Evolutionary conservation across 1,139 yeast genomes (phyloP).

Genomic region (Lodderomyces parapsilosis): DNA sequence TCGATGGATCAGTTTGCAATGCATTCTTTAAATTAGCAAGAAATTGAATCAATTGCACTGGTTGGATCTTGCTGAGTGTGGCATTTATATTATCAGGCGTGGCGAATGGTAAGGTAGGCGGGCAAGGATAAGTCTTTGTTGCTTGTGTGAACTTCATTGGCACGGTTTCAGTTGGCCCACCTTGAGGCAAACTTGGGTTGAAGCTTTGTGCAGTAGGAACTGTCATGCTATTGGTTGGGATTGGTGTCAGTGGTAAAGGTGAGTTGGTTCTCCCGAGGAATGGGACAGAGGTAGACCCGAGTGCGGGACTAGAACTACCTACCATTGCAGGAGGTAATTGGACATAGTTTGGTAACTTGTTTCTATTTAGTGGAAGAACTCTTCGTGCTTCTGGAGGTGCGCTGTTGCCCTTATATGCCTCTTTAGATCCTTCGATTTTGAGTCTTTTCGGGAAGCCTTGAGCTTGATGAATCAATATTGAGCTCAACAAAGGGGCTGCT

Average conservation of each 20-base stretch:
- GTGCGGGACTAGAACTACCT: background rate
- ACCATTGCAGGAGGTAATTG: slow-evolving; percentile 53
- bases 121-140: slow-evolving; percentile 49
- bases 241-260: slow-evolving; percentile 9
- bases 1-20: slow-evolving; percentile 45
- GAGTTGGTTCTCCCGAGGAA: slow-evolving; percentile 7
- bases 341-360: slow-evolving; percentile 52
- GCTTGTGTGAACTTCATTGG: slow-evolving; percentile 52
- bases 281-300: too few species aligned
- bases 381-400: slow-evolving; percentile 36
- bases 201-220: slow-evolving; percentile 10
- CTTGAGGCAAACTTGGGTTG: slow-evolving; percentile 1
- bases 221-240: slow-evolving; percentile 4
- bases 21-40: slow-evolving; percentile 61
- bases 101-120: slow-evolving; percentile 43
- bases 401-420: slow-evolving; percentile 45
- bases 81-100: slow-evolving; percentile 52
- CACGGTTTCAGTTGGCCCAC: slow-evolving; percentile 19
- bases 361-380: slow-evolving; percentile 40
- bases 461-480: slow-evolving; percentile 37
- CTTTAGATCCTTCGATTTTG: slow-evolving; percentile 61
- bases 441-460: slow-evolving; percentile 40
- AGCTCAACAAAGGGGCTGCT: slow-evolving; percentile 44
- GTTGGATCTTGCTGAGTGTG: slow-evolving; percentile 62
- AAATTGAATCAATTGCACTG: slow-evolving; percentile 65